Evolutionary conservation across 2,329 filamentous ascomycete genomes (phyloP).

Genomic region (Talaromyces marneffei): DNA sequence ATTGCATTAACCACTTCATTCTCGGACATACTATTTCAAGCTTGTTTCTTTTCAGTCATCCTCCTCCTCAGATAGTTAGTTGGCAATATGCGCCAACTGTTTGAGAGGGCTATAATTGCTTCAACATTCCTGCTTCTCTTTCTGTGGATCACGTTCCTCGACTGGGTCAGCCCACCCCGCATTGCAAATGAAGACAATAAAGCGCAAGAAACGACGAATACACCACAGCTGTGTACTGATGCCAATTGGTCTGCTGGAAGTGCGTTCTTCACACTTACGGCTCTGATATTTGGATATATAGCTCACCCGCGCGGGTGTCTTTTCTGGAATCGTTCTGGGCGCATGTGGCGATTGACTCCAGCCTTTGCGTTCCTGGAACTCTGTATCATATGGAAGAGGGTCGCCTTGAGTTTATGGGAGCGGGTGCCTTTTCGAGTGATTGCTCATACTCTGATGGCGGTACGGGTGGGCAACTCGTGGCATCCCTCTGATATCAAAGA

Average conservation of each 20-base stretch:
- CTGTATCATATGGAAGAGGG: not conserved
- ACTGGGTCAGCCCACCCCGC: no score
- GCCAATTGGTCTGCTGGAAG: not conserved
- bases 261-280: not conserved
- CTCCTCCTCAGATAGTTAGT: no score
- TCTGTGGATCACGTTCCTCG: no score
- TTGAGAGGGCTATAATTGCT: no score
- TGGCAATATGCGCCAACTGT: no score
- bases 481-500: not conserved
- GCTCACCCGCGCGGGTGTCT: not conserved
- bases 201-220: no score
- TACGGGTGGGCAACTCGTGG: not conserved
- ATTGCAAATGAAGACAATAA: no score
- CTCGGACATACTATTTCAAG: no score
- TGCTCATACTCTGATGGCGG: not conserved
- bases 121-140: no score
- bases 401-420: not conserved
- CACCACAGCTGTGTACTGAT: not conserved
- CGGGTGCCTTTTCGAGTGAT: not conserved
- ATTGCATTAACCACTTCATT: no score
- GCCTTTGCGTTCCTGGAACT: not conserved
- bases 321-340: not conserved
- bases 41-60: no score
- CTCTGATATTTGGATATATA: not conserved
- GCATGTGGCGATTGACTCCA: not conserved